These are phyloP conservation scores for Calonectria pauciramosa DNA, from an alignment of 2,329 filamentous ascomycete species.

Conservation along the genomic window DNA sequence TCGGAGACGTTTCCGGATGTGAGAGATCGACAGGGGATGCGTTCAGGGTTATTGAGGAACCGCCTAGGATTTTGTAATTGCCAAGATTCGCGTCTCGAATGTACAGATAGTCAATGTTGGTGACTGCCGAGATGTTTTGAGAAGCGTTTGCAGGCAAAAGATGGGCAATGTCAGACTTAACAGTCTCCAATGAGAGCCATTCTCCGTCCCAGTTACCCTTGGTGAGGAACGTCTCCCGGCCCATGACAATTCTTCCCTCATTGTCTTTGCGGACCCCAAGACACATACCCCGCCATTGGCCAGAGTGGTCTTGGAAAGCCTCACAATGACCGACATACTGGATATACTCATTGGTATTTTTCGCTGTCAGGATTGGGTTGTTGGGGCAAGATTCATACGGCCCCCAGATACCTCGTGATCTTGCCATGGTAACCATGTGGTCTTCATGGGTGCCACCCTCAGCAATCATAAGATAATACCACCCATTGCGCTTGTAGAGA, in stretches of 20 bases:
- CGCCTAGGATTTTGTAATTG: not conserved
- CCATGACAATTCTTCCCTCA: not conserved
- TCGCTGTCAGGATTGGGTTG: conserved; percentile 1
- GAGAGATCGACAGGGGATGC: conserved; percentile 1
- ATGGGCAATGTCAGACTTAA: not conserved
- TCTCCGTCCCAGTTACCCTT: conserved; percentile 1
- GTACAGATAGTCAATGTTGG: not conserved
- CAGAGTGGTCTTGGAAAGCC: not conserved
- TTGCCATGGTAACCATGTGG: conserved; percentile 13
- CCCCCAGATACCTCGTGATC: conserved; percentile 5
- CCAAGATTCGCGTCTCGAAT: not conserved
- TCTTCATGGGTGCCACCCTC: conserved; percentile 2
- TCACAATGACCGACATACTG: conserved; percentile 7
- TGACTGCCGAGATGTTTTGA: not conserved
- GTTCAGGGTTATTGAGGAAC: not conserved
- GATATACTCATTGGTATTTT: conserved; percentile 7
- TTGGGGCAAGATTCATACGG: conserved; percentile 4
- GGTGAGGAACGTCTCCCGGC: conserved; percentile 5
- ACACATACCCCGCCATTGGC: conserved; percentile 10
- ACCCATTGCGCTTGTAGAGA: conserved; percentile 6
- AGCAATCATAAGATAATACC: not conserved
- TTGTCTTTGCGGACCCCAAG: conserved; percentile 16
- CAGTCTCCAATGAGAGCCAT: conserved; percentile 7
- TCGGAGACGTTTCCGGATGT: not conserved
- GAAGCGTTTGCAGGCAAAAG: not conserved